phyloP scores from a whole-genome alignment of 2,329 filamentous ascomycete genomes.

The Knoxdaviesia capensis region DNA sequence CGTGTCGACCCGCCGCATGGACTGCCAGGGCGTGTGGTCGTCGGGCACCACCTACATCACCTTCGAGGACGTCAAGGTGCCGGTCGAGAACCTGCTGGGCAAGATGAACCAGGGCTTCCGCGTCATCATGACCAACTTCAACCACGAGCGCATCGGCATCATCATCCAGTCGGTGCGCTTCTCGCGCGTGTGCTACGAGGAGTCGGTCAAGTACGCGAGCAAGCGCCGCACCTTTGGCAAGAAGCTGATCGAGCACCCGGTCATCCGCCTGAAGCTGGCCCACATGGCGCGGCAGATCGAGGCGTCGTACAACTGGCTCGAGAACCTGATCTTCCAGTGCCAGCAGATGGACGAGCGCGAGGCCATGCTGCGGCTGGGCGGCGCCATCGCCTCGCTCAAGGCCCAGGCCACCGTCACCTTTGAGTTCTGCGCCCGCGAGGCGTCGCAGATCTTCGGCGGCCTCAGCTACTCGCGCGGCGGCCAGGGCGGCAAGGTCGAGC shows the following conservation, averaged over 20 bases:
- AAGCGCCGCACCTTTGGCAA: conserved; percentile 95
- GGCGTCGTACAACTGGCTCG: conserved; percentile 90
- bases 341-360: conserved; percentile 83
- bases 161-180: conserved; percentile 96
- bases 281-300: conserved; percentile 98
- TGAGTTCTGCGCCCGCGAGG: conserved; percentile 93
- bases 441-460: conserved; percentile 92
- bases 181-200: conserved; percentile 90
- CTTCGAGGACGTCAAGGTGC: conserved; percentile 97
- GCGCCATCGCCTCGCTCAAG: conserved; percentile 84
- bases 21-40: conserved; percentile 95
- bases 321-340: conserved; percentile 88
- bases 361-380: conserved; percentile 88
- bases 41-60: conserved; percentile 93
- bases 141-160: conserved; percentile 97
- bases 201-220: conserved; percentile 89
- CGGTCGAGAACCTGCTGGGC: conserved; percentile 94
- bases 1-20: conserved; percentile 86
- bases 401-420: conserved; percentile 88
- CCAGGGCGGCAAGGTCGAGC: conserved; percentile 87
- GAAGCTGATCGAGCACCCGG: conserved; percentile 87
- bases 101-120: conserved; percentile 98
- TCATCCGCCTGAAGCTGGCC: conserved; percentile 92
- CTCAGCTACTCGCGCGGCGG: conserved; percentile 82
- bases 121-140: conserved; percentile 99